Conservation (phyloP, 768 basidiomycete species). For the Suillus subluteus region DNA sequence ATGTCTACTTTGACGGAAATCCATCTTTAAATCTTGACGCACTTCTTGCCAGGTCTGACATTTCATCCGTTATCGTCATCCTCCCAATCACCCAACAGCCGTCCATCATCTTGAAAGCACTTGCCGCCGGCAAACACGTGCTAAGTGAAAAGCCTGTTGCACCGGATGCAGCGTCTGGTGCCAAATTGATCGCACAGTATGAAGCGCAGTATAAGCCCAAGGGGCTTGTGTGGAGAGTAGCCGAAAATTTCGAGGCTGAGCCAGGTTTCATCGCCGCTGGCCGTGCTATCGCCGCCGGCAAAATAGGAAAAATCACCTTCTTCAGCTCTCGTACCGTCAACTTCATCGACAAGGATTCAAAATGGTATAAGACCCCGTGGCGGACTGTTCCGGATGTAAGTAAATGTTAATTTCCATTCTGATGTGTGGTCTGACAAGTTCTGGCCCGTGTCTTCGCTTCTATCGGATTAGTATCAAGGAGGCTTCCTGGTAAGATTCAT, state of each 20-base stretch:
- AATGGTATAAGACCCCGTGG: conserved; percentile 87
- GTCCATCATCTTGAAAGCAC: conserved; percentile 59
- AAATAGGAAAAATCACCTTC: conserved; percentile 71
- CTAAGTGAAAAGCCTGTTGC: conserved; percentile 89
- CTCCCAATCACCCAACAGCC: conserved; percentile 82
- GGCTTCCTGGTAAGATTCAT: conserved; percentile 73
- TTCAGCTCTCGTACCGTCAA: conserved; percentile 62
- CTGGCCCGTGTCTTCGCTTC: not conserved
- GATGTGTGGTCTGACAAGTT: conserved; percentile 10
- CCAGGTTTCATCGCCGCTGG: conserved; percentile 51
- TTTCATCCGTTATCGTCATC: conserved; percentile 73
- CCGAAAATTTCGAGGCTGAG: conserved; percentile 78
- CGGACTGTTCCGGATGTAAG: conserved; percentile 78
- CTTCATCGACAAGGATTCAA: conserved; percentile 60
- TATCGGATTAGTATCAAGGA: conserved; percentile 62
- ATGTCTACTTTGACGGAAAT: conserved; percentile 61
- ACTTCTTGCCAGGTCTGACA: conserved; percentile 69
- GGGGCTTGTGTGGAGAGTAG: conserved; percentile 78
- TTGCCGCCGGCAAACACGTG: conserved; percentile 84
- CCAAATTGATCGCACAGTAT: conserved; percentile 68
- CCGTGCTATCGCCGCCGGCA: conserved; percentile 54
- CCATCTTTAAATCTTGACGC: conserved; percentile 52
- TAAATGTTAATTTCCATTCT: conserved; percentile 31
- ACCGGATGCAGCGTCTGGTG: conserved; percentile 64
- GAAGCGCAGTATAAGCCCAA: conserved; percentile 64